Evolutionary conservation across 1,284 basidiomycete species (phyloP).

Genomic region (Cryptococcus jaspeensis): DNA sequence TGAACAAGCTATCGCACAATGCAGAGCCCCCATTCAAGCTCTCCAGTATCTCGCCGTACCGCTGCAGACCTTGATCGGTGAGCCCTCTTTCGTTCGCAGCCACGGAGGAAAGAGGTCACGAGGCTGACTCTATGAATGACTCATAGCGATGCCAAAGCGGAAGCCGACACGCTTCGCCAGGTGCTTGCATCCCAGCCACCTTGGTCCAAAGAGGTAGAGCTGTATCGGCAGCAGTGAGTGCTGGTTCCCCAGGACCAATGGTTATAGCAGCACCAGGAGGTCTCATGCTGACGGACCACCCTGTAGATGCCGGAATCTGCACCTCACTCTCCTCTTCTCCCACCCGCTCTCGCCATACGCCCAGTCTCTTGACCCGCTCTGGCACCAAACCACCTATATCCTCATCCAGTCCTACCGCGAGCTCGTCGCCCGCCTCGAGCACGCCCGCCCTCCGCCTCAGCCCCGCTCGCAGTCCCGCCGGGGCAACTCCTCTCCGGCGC

Average conservation of each 20-base stretch:
- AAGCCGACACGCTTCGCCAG: conserved; percentile 22
- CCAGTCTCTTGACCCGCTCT: conserved; percentile 77
- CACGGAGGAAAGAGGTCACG: conserved; percentile 9
- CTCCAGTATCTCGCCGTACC: too few relatives aligned
- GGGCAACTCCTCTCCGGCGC: background rate
- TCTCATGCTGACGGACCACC: conserved; percentile 1
- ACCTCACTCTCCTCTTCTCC: conserved; percentile 70
- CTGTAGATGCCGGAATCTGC: conserved; percentile 68
- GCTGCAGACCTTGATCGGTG: conserved; percentile 15
- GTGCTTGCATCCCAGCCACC: conserved; percentile 59
- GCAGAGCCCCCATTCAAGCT: too few relatives aligned
- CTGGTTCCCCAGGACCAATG: conserved; percentile 5
- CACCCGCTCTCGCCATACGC: conserved; percentile 73
- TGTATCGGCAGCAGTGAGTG: conserved; percentile 74
- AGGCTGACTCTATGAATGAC: background rate
- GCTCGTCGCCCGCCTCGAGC: conserved; percentile 66
- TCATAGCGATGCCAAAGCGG: conserved; percentile 23
- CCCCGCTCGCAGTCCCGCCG: background rate
- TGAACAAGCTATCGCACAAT: too few relatives aligned
- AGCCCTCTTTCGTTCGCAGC: background rate
- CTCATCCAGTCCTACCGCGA: conserved; percentile 82
- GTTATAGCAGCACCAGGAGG: background rate
- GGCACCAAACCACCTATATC: conserved; percentile 88
- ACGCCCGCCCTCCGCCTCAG: conserved; percentile 26
- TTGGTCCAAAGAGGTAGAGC: conserved; percentile 79